A percentile compares a stretch with the other conserved stretches of the same genome.
Conservation (phyloP, 179 eudicot species). For the Beta lomatogona region DNA sequence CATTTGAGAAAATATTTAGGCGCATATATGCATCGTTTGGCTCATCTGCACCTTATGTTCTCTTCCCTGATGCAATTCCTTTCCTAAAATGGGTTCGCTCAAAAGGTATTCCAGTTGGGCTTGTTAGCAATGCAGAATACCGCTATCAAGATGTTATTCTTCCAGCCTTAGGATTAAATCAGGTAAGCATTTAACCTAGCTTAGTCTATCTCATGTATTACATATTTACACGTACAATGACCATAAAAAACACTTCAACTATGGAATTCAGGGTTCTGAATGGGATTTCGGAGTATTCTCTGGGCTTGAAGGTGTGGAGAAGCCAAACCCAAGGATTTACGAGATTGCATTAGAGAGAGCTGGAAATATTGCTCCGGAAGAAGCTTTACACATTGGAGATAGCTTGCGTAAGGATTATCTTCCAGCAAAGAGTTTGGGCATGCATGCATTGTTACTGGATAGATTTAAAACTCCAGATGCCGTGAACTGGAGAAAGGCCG, state of each 20-base stretch:
- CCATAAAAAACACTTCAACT: background rate
- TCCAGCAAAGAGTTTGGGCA: constrained; percentile 85
- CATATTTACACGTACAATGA: constrained; percentile 2
- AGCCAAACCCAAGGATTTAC: constrained; percentile 79
- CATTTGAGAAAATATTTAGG: constrained; percentile 84
- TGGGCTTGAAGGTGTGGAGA: constrained; percentile 91
- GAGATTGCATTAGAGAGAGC: constrained; percentile 85
- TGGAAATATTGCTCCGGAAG: constrained; percentile 76
- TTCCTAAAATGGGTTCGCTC: constrained; percentile 86
- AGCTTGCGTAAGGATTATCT: constrained; percentile 86
- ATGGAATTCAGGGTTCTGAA: constrained; percentile 68
- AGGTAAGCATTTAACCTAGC: constrained; percentile 44
- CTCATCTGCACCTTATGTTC: constrained; percentile 80
- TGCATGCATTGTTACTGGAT: constrained; percentile 84
- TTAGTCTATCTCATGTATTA: background rate
- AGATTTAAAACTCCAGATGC: constrained; percentile 89
- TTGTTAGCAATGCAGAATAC: constrained; percentile 93
- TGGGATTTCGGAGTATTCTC: constrained; percentile 98
- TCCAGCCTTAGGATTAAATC: constrained; percentile 75
- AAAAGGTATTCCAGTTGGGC: constrained; percentile 66
- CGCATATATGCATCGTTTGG: constrained; percentile 92
- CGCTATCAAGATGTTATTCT: constrained; percentile 89
- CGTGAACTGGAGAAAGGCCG: constrained; percentile 69
- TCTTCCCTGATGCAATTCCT: constrained; percentile 86
- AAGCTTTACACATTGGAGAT: constrained; percentile 87